Evolutionary conservation across 164 flowering plant genomes (phyloP).

Genomic region (Dillenia suffruticosa): DNA sequence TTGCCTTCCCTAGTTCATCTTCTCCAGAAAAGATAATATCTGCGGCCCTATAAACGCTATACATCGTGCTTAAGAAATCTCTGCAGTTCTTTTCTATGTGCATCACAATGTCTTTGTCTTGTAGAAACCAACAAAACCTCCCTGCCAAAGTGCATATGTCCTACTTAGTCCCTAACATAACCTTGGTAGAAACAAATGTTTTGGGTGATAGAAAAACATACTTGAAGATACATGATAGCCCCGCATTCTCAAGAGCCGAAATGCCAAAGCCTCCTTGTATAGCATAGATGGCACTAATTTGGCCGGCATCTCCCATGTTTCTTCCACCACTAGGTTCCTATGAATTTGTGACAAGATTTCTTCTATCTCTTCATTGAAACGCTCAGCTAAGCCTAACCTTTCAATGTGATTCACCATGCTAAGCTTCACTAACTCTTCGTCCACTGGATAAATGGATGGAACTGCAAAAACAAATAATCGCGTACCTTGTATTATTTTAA

Average conservation of each 20-base stretch:
- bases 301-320: neutral
- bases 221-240: conserved; percentile 33
- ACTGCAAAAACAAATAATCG: conserved; percentile 15
- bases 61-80: conserved; percentile 17
- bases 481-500: no score
- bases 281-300: conserved; percentile 12
- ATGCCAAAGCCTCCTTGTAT: conserved; percentile 36
- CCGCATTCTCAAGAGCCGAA: conserved; percentile 35
- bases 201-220: conserved; percentile 9
- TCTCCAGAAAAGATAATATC: conserved; percentile 34
- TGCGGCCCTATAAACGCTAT: conserved; percentile 32
- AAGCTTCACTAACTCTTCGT: conserved; percentile 25
- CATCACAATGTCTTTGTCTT: conserved; percentile 11
- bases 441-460: conserved; percentile 23
- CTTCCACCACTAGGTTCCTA: conserved; percentile 18
- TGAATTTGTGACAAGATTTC: conserved; percentile 16
- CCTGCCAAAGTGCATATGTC: conserved; percentile 7
- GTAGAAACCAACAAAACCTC: conserved; percentile 32
- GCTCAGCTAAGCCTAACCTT: conserved; percentile 22
- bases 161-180: neutral
- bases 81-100: conserved; percentile 19
- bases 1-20: conserved; percentile 29
- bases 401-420: conserved; percentile 26
- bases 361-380: conserved; percentile 23
- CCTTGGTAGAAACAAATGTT: neutral